Conservation (phyloP, 495 filamentous ascomycete genomes). For the Talaromyces liani region DNA sequence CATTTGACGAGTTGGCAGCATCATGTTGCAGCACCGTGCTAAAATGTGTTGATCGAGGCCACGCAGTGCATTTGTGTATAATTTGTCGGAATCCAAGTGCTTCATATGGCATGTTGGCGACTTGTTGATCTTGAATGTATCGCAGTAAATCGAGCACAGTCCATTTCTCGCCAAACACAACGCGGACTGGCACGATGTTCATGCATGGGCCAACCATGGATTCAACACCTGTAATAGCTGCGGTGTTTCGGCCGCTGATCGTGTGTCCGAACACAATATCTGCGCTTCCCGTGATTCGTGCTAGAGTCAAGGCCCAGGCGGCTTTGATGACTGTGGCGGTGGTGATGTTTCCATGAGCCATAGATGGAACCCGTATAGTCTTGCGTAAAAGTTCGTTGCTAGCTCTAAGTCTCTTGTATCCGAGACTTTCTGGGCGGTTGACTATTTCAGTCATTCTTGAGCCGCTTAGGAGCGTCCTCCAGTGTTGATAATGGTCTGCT, state of each 20-base stretch:
- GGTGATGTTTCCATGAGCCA: slow-evolving; percentile 42
- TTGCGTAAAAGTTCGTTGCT: slow-evolving; percentile 31
- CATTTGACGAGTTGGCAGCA: slow-evolving; percentile 34
- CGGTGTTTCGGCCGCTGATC: slow-evolving; percentile 48
- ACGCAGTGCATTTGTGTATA: slow-evolving; percentile 49
- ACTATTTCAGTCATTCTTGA: slow-evolving; percentile 42
- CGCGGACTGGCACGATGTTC: slow-evolving; percentile 52
- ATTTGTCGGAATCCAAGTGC: slow-evolving; percentile 54
- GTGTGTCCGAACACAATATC: slow-evolving; percentile 51
- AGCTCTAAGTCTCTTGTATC: slow-evolving; percentile 30
- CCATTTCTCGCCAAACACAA: slow-evolving; percentile 40
- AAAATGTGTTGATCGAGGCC: slow-evolving; percentile 46
- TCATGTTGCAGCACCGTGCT: slow-evolving; percentile 43
- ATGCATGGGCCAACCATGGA: slow-evolving; percentile 51
- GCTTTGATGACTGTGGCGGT: slow-evolving; percentile 50
- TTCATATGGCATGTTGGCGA: slow-evolving; percentile 52
- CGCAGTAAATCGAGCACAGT: slow-evolving; percentile 45
- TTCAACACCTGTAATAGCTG: slow-evolving; percentile 43
- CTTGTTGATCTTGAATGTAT: slow-evolving; percentile 50
- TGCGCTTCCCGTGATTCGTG: slow-evolving; percentile 38
- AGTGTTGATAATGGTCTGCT: slow-evolving; percentile 48
- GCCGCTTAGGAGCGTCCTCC: slow-evolving; percentile 32
- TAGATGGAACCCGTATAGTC: slow-evolving; percentile 29
- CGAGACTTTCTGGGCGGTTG: slow-evolving; percentile 22
- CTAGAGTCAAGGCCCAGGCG: slow-evolving; percentile 47